Evolutionary conservation across 441 rosid species (phyloP), one percentile per base, ranked within the genome.

Genomic region (Brassica balearica): DNA sequence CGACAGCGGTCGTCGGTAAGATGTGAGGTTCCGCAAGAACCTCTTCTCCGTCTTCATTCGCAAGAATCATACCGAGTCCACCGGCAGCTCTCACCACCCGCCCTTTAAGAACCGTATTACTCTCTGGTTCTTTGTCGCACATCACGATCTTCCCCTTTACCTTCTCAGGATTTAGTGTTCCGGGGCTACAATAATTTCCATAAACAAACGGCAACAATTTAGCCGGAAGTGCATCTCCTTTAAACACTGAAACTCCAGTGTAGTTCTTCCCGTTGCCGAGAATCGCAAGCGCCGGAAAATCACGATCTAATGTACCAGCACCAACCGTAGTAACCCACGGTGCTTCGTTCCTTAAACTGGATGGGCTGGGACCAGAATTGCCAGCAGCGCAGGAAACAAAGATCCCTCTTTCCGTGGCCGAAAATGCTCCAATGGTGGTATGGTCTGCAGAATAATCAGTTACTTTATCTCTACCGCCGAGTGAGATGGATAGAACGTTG

Each of bases 321-420:
- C 58, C 58, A 51, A 51, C 58, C 0, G 58, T 51, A 51, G 58
- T 51, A 14, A 51, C 2, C 41, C 41, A 34, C 0, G 41, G 41
- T 2, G 41, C 41, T 34, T 0, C 41, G 0, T 34, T 34, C 8
- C 0, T 0, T 34, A 51, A 14, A 14, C 8, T 51, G 8, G 1
- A 14, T 2, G 58, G 58, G 1, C 0, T 5, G 0, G 91, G 93
- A 72, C 93, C 93, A 85, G 7, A 0, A 34, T 34, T 89, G 56
- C 90, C 93, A 7, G 93, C 93, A 0, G 93, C 85, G 68, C 93
- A 88, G 10, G 93, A 88, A 15, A 89, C 87, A 3, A 86, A 67
- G 15, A 89, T 83, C 1, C 91, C 93, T 8, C 67, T 81, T 34
- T 88, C 91, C 91, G 84, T 84, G 1, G 93, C 93, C 3, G 86